Percentiles rank a stretch among this genome's conserved stretches.
Evolutionary conservation across 768 basidiomycete species (phyloP).

Genomic region (Antrodiella citrinella): DNA sequence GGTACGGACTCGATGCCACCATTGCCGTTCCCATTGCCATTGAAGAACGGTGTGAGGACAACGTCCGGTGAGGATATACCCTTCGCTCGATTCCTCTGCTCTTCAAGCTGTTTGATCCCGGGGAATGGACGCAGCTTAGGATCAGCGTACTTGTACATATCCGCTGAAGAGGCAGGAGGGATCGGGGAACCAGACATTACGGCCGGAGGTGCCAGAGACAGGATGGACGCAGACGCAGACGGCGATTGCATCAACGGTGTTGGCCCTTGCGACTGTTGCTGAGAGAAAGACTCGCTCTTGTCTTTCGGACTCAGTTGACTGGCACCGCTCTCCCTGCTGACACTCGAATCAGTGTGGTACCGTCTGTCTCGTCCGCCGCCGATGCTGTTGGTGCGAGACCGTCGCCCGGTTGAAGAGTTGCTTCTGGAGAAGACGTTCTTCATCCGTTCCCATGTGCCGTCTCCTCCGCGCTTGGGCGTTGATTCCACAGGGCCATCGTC

Average conservation of each 20-base stretch:
- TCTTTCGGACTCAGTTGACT: constrained; percentile 63
- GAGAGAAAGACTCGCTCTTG: constrained; percentile 26
- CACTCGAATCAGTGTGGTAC: constrained; percentile 62
- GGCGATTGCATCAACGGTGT: constrained; percentile 45
- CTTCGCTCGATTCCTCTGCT: constrained; percentile 55
- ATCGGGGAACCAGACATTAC: constrained; percentile 49
- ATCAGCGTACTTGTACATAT: constrained; percentile 65
- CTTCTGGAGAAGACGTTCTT: constrained; percentile 58
- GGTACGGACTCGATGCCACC: constrained; percentile 33
- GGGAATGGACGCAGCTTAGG: constrained; percentile 88
- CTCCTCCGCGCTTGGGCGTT: constrained; percentile 48
- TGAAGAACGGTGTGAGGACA: constrained; percentile 26
- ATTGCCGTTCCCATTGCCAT: constrained; percentile 14
- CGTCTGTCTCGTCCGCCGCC: constrained; percentile 50
- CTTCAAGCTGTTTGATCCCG: constrained; percentile 72
- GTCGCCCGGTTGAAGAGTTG: constrained; percentile 58
- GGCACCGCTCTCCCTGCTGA: constrained; percentile 70
- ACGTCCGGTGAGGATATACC: constrained; percentile 46
- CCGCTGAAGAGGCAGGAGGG: constrained; percentile 62
- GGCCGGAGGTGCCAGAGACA: constrained; percentile 51
- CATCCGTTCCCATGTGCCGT: constrained; percentile 66
- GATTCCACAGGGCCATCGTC: constrained; percentile 22
- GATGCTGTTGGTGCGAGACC: constrained; percentile 75
- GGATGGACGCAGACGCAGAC: constrained; percentile 55
- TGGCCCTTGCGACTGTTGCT: constrained; percentile 28